Conservation (phyloP, 495 filamentous ascomycete genomes). For the Hyaloscypha bicolor region DNA sequence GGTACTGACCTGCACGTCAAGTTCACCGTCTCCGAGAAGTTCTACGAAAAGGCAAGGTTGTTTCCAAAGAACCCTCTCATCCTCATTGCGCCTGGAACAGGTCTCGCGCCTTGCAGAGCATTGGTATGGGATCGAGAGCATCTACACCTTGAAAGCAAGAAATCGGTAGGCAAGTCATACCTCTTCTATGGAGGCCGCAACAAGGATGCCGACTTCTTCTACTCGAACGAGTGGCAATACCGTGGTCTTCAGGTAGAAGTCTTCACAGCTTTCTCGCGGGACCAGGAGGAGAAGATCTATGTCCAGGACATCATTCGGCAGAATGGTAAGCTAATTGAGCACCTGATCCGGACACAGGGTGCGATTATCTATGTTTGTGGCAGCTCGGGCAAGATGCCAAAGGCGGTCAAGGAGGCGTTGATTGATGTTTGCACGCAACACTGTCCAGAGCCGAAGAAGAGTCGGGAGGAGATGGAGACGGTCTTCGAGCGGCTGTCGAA, state of each 20-base stretch:
- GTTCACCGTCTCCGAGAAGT: conserved; percentile 33
- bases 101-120: conserved; percentile 83
- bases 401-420: conserved; percentile 80
- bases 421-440: conserved; percentile 62
- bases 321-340: conserved; percentile 58
- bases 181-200: conserved; percentile 86
- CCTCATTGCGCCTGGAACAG: conserved; percentile 87
- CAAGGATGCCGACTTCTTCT: conserved; percentile 73
- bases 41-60: conserved; percentile 4
- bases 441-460: neutral
- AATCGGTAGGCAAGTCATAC: conserved; percentile 37
- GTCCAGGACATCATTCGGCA: conserved; percentile 82
- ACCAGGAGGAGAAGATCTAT: conserved; percentile 76
- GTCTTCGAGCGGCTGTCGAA: conserved; percentile 66
- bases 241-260: conserved; percentile 48
- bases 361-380: conserved; percentile 81
- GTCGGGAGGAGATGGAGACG: conserved; percentile 49
- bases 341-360: conserved; percentile 48
- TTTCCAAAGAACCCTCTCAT: conserved; percentile 55
- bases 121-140: conserved; percentile 69
- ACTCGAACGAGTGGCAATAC: conserved; percentile 70
- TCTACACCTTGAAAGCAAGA: conserved; percentile 33
- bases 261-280: conserved; percentile 81
- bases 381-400: conserved; percentile 82
- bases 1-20: conserved; percentile 61